phyloP scores from a whole-genome alignment of 164 flowering plant genomes.

The Echeveria elegans region DNA sequence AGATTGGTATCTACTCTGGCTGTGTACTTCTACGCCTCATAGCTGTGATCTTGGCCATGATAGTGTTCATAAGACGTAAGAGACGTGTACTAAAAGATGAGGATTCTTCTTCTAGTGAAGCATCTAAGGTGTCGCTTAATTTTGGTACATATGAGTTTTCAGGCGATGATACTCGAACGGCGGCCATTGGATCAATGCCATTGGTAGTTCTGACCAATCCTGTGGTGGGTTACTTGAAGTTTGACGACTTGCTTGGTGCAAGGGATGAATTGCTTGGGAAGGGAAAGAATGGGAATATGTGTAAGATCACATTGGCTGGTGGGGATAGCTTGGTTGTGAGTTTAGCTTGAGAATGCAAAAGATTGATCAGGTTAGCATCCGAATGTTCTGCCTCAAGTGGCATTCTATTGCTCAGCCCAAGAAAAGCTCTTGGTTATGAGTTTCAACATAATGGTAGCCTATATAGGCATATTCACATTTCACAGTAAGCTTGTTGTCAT shows the following conservation, averaged over 20 bases:
- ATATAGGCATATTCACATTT: slow-evolving; percentile 23
- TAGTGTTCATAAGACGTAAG: neutral
- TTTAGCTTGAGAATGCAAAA: slow-evolving; percentile 48
- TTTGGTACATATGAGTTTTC: slow-evolving; percentile 14
- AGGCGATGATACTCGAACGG: slow-evolving; percentile 19
- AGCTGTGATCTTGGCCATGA: neutral
- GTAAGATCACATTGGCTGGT: slow-evolving; percentile 33
- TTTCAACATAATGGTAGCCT: slow-evolving; percentile 39
- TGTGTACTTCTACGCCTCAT: neutral
- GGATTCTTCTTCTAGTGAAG: neutral
- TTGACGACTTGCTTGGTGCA: slow-evolving; percentile 57
- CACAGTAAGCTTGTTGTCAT: slow-evolving; percentile 27
- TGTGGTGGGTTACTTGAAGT: slow-evolving; percentile 30
- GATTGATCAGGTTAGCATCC: slow-evolving; percentile 41
- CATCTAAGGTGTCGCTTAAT: neutral
- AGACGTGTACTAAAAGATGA: neutral
- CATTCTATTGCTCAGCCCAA: slow-evolving; percentile 31
- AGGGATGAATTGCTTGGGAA: slow-evolving; percentile 65
- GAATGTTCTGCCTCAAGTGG: slow-evolving; percentile 47
- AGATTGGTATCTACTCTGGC: neutral
- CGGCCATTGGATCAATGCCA: slow-evolving; percentile 22
- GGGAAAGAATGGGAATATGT: slow-evolving; percentile 52
- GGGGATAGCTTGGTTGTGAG: slow-evolving; percentile 36
- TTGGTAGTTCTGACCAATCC: slow-evolving; percentile 32
- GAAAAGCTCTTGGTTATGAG: slow-evolving; percentile 51